Evolutionary conservation across 1,139 yeast species (phyloP), one percentile per base, ranked within the genome.

Genomic region (Yamadazyma jaroonii): DNA sequence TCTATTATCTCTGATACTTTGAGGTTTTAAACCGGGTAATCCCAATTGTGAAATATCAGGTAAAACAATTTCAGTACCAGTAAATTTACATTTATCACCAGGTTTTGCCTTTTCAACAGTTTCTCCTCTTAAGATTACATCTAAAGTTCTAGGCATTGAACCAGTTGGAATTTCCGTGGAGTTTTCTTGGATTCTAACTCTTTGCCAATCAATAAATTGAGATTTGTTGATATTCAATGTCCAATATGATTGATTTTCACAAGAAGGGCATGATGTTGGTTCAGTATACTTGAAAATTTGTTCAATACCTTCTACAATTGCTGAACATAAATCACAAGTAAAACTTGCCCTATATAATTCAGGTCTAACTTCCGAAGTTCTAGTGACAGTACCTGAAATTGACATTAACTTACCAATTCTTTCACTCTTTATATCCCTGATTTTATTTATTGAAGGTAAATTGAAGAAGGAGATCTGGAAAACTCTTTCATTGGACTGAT

Each of bases 131-230:
- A 92, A 66, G 39, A 92, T 85, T 21, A 92, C 95, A 60, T 92
- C 98, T 49, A 92, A 65, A 8, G 97, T 92, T 59, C 99, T 78
- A 26, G 99, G 99, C 99, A 92, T 92, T 2, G 97, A 88, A 23
- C 99, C 99, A 0, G 97, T 89, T 21, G 99, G 99, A 42, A 92
- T 92, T 62, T 92, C 98, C 52, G 75, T 85, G 11, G 97, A 80
- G 55, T 92, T 94, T 58, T 92, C 99, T 59, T 92, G 99, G 44
- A 92, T 85, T 49, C 98, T 77, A 17, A 90, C 95, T 50, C 87
- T 85, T 62, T 92, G 99, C 99, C 99, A 92, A 67, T 92, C 98
- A 45, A 88, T 74, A 53, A 92, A 92, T 46, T 83, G 88, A 0
- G 96, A 87, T 59, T 89, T 88, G 22, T 86, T 61, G 13, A 90